Evolutionary conservation across 192 early-diverging fungal species (phyloP), one percentile per base, ranked within the genome.

Genomic region (Backusella tuberculispora): DNA sequence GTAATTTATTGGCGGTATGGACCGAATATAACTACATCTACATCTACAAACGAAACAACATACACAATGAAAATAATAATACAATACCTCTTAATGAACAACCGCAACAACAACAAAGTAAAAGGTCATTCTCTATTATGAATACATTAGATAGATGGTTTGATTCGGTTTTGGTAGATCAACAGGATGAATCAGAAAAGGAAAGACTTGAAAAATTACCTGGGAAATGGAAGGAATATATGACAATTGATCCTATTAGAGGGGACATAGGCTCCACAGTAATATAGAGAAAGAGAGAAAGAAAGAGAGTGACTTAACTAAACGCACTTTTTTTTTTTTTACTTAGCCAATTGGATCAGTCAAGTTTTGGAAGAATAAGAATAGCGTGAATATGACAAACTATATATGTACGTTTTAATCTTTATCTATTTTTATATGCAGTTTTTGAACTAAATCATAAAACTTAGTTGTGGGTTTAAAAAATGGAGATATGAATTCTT

Each of bases 11-110:
- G 44, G 72, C 68, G 1, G 21, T 74, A 24, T 76, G 79, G 79
- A 76, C 80, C 12, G 71, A 81, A 19, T 65, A 71, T 13, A 77
- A 81, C 41, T 47, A 74, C 34, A 37, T 81, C 26, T 74, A 76
- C n/a, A 74, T 81, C 17, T 77, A 77, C 66, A 77, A 81, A 47
- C 66, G 80, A 46, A 65, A 74, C n/a, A n/a, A 64, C 19, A 64
- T 64, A 9, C 50, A 68, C 8, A 68, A 1, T 13, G 42, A 19
- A 24, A 69, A 29, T 2, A 42, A 29, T 47, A 42, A 46, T 17
- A 24, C 19, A 45, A 60, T 60, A 60, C 48, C n/a, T 1, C 48
- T 7, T 17, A 19, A 60, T 26, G 24, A 60, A 26, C 53, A 60
- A 3, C 53, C 21, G 9, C 53, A 60, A 2, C 53, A 60, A 4